Evolutionary conservation across 2,329 filamentous ascomycete genomes (phyloP).

Genomic region (Lecanicillium sp.): DNA sequence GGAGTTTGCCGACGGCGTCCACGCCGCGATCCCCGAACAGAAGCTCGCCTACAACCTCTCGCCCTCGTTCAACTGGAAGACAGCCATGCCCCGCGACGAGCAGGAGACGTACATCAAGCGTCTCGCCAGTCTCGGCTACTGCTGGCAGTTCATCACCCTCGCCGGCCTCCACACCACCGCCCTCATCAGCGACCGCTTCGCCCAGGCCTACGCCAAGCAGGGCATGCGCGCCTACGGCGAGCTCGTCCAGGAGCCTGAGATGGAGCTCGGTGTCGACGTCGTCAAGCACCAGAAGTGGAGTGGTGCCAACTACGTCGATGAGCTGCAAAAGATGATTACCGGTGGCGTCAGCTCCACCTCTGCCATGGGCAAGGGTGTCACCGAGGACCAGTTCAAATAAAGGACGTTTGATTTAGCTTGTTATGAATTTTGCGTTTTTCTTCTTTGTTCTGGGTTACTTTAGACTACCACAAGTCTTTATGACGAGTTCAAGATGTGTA

Average conservation of each 20-base stretch:
- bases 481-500: too few relatives aligned
- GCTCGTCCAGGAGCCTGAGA: constrained; percentile 96
- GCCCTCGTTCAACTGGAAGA: constrained; percentile 99
- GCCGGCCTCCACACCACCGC: constrained; percentile 94
- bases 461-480: too few relatives aligned
- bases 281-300: constrained; percentile 99
- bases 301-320: constrained; percentile 90
- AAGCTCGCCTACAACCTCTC: constrained; percentile 98
- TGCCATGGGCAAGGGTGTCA: constrained; percentile 96
- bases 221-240: constrained; percentile 98
- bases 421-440: too few relatives aligned
- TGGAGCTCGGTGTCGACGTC: constrained; percentile 82
- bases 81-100: constrained; percentile 80
- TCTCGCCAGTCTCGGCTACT: constrained; percentile 83
- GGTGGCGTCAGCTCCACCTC: constrained; percentile 87
- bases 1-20: constrained; percentile 89
- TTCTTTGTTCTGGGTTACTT: too few relatives aligned
- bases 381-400: constrained; percentile 87
- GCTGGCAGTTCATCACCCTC: constrained; percentile 99
- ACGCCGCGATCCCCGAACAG: constrained; percentile 91
- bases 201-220: constrained; percentile 68
- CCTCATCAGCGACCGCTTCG: constrained; percentile 84
- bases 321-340: constrained; percentile 93
- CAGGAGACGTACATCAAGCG: constrained; percentile 97
- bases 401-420: too few relatives aligned